These are phyloP conservation scores for Emericellopsis cladophorae DNA, from an alignment of 2,329 filamentous ascomycete species.

Conservation along the genomic window DNA sequence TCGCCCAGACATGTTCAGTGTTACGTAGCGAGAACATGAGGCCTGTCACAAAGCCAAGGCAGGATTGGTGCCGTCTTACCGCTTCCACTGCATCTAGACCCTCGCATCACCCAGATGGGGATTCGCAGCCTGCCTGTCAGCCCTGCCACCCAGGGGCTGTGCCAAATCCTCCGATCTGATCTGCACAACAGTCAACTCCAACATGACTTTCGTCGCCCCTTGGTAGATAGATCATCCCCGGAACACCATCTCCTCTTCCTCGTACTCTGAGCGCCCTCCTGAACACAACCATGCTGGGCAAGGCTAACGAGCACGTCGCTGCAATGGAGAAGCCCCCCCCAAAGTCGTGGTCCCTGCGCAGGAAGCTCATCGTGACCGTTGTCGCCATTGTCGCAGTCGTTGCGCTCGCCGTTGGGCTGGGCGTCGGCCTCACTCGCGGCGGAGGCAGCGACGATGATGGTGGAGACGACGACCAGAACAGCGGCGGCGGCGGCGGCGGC, in stretches of 20 bases:
- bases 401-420: constrained; percentile 40
- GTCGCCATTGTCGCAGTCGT: constrained; percentile 16
- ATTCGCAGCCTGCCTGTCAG: too few relatives aligned
- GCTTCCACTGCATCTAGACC: not conserved
- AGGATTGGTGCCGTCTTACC: too few relatives aligned
- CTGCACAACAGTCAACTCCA: too few relatives aligned
- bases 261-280: too few relatives aligned
- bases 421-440: constrained; percentile 35
- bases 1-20: too few relatives aligned
- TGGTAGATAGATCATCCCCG: too few relatives aligned
- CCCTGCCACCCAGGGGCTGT: too few relatives aligned
- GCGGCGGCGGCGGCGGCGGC: constrained; percentile 1
- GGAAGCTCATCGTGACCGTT: constrained; percentile 13
- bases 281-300: constrained; percentile 1
- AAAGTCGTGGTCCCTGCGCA: constrained; percentile 14
- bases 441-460: constrained; percentile 6
- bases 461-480: constrained; percentile 5
- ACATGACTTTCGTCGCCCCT: too few relatives aligned
- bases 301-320: not conserved
- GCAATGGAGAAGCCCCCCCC: constrained; percentile 4
- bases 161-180: too few relatives aligned
- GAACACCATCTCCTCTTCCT: too few relatives aligned
- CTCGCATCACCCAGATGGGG: not conserved
- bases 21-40: too few relatives aligned
- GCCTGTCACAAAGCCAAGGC: too few relatives aligned